A percentile compares a stretch with the other conserved stretches of the same genome.
phyloP scores from a whole-genome alignment of 257 asterid genomes.

The Anisodus acutangulus region DNA sequence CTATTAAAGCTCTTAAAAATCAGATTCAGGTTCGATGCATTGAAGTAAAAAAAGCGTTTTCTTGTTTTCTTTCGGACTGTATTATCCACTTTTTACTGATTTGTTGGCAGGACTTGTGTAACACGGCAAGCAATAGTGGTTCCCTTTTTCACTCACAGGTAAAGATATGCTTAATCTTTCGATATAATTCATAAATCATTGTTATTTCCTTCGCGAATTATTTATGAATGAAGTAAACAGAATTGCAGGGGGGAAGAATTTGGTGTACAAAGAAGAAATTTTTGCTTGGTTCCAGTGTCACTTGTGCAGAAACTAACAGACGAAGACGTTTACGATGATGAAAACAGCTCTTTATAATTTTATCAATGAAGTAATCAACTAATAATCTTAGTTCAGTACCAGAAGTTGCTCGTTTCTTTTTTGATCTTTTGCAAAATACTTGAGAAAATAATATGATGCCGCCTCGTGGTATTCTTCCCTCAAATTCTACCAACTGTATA shows the following conservation, averaged over 20 bases:
- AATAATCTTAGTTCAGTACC: neutral
- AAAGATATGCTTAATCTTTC: neutral
- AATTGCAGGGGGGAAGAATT: neutral
- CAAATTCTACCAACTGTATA: neutral
- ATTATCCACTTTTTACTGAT: neutral
- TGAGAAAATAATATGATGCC: neutral
- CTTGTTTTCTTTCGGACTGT: neutral
- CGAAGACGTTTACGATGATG: neutral
- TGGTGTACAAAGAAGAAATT: neutral
- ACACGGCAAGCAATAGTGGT: neutral
- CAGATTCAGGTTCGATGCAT: slow-evolving; percentile 15
- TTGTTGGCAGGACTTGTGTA: neutral
- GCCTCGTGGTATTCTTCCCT: neutral
- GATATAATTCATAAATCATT: neutral
- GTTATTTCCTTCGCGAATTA: neutral
- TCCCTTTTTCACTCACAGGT: neutral
- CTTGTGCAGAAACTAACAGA: neutral
- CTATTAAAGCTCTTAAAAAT: neutral
- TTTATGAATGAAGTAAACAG: neutral
- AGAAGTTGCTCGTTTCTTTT: neutral
- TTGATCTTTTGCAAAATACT: neutral
- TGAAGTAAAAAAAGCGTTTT: neutral
- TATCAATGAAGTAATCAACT: slow-evolving; percentile 8
- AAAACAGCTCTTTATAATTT: neutral
- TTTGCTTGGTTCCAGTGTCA: slow-evolving; percentile 9